Evolutionary conservation across 176 grass and related monocot genomes (phyloP), one percentile per base, ranked within the genome.

Genomic region (Saccharum spontaneum): DNA sequence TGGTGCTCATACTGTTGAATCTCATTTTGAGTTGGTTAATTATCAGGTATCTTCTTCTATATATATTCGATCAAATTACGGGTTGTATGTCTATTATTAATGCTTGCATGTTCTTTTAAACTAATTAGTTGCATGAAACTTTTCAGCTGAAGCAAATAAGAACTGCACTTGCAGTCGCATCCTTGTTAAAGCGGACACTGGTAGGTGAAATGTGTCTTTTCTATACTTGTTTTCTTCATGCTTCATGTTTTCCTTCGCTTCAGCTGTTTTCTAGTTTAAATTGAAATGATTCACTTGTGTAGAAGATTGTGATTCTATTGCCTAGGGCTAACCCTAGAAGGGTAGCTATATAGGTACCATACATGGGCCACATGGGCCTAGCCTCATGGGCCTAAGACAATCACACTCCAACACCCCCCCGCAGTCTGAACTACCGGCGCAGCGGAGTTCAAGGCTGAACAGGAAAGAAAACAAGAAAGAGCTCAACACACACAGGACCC

Each of bases 121-220:
- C 77, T 92, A 80, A 80, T 44, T 73, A 61, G 4, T 85, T 93
- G 41, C 54, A 87, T 88, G 39, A 73, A 81, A 87, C 43, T 76
- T 86, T 88, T 84, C 86, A 99, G 97, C 70, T 99, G 84, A 99
- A 91, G 83, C 97, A 94, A 85, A 92, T 99, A 88, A 93, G 97
- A 78, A 94, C 79, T 68, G 97, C 97, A 38, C 84, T 99, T 28
- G 93, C 93, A 14, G 69, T 99, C 68, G 97, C 97, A 26, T 96
- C 89, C 44, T 84, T 96, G 62, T 86, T 96, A 86, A 86, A 92
- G 61, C 85, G 93, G 34, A 94, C 90, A 50, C 88, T 99, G 85
- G 97, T 99, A 73, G 90, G 95, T 90, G 54, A 79, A 87, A 81
- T 82, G 45, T 83, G 8, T 45, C 71, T 84, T 79, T 54, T 46